Base-by-base conservation (phyloP, 2,329 filamentous ascomycete species). In the Neobulgaria alba region DNA sequence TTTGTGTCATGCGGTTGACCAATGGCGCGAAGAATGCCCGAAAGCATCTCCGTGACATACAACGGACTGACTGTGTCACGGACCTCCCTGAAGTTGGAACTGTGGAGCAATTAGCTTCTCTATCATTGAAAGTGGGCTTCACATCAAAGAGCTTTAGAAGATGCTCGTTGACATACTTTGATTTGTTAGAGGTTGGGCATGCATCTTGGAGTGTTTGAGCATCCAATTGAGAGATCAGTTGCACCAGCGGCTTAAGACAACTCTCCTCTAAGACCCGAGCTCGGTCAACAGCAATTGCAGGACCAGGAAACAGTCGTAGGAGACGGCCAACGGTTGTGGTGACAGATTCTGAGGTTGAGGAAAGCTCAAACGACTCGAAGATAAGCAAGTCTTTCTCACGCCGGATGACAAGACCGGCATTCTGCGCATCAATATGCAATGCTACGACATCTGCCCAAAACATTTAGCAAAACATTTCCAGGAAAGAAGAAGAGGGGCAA, bases 31-130 rank as follows among this genome's bases (percentile, higher is more conserved):
- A 75, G 47, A 3, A 72, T 57, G 0, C 62, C 61, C 3, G 68
- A 58, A 1, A 77, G 54, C 5, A 73, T 62, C 30, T 77, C 68
- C 0, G 71, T 77, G 0, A 79, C 63, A 10, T 77, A 58, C 2
- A 55, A 61, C 0, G 75, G 75, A 39, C 72, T 39, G 0, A 53
- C 57, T 0, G 71, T 71, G 14, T 79, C 71, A 3, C 72, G 63
- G 0, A 54, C 55, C 43, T 79, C 33, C 3, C 12, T 20, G 3
- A 19, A n/a, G 7, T 35, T 35, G 15, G 33, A 18, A n/a, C n/a
- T n/a, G n/a, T n/a, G n/a, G n/a, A n/a, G n/a, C n/a, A n/a, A n/a
- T n/a, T n/a, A n/a, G n/a, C n/a, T n/a, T n/a, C n/a, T n/a, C n/a
- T n/a, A n/a, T n/a, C n/a, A n/a, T n/a, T n/a, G n/a, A n/a, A n/a